Base-by-base conservation (phyloP, 345 rosid genomes). In the Populus ilicifolia region DNA sequence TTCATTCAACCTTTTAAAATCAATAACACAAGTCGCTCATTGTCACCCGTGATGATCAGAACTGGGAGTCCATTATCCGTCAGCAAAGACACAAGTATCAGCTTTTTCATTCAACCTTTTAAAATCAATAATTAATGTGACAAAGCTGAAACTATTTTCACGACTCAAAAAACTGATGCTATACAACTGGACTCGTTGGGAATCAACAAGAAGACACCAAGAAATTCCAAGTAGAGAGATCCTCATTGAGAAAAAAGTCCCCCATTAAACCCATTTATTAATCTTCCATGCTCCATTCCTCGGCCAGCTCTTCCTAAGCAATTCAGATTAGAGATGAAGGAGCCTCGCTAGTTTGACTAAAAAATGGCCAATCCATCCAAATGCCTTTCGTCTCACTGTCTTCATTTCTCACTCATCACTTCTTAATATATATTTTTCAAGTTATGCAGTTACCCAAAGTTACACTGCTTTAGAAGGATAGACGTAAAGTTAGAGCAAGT, bases 31-130 rank as follows among this genome's bases (percentile, higher is more conserved):
- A 95, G 83, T 69, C 94, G 89, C 80, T 95, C 99, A 52, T 84
- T 82, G 70, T 95, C 96, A 0, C 99, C 98, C 0, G 98, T 90
- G 78, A 95, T 67, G 27, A 95, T 89, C 71, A 93, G 82, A 85
- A 95, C 94, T 91, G 82, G 2, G 62, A 16, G 52, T 67, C 62
- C 77, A 67, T 70, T 6, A 36, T 43, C 66, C 75, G 63, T 70
- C 11, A 41, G 3, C 30, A 70, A 66, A 76, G 72, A 5, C 27
- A 33, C 70, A 80, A 75, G 59, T 16, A 75, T 78, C 61, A 72
- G 21, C 68, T 43, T 71, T 71, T 25, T 6, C 33, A 71, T 44
- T 70, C 12, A 43, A 64, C 13, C 46, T 5, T 18, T 63, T 44
- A 67, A 21, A 25, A n/a, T 48, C 16, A 50, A 69, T 29, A 2